Evolutionary conservation across 345 rosid genomes (phyloP), one percentile per base, ranked within the genome.

Genomic region (Acer campestre): DNA sequence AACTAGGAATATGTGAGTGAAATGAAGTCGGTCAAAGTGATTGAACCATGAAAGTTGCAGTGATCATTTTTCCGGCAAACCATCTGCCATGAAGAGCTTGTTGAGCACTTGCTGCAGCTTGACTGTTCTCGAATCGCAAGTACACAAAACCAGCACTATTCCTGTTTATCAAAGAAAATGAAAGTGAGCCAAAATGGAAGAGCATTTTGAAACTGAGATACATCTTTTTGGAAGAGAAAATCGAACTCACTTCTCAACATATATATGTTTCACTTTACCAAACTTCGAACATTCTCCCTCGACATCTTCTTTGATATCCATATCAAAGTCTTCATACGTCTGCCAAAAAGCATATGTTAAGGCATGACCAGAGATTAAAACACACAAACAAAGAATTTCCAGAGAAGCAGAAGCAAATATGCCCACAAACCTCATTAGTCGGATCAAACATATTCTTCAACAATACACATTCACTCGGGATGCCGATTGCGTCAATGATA

Each of bases 51-150:
- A 80, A 97, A n/a, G 92, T 84, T 6, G 98, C 99, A 6, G 97
- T 92, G 65, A 94, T 97, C 98, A 94, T 91, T 83, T 94, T 93
- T 69, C 96, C 98, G 2, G 99, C 99, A 84, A 97, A 97, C 98
- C 99, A 97, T 84, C 99, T 85, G 29, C 98, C 98, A 69, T 97
- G 99, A 35, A 97, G 92, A 5, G 96, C 93, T 13, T 85, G 92
- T 53, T 92, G 99, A 0, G 98, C 98, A n/a, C 70, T 82, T 27
- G 80, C 68, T 17, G 98, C 97, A 78, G 93, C 82, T 74, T 89
- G 87, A 3, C 83, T 35, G 53, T 86, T 87, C 79, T 88, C 92
- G 44, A 97, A 94, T 68, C 88, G 85, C 83, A 97, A 78, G 87
- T 91, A 97, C 23, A 97, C 99, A 79, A 90, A 91, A 25, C 98